Evolutionary conservation across 768 basidiomycete species (phyloP), one percentile per base, ranked within the genome.

Genomic region (Leccinum variicolor): DNA sequence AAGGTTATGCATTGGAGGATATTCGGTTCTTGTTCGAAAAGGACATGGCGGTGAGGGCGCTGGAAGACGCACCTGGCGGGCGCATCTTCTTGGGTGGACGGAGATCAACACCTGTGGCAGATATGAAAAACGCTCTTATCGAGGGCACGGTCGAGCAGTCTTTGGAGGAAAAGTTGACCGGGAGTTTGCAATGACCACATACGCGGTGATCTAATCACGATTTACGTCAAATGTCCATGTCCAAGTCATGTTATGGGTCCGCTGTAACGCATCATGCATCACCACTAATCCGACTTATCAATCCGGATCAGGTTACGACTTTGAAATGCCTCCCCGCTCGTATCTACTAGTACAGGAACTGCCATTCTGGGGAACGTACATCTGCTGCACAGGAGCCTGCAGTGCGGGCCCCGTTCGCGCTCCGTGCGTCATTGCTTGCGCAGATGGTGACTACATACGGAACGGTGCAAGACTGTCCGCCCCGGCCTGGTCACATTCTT

Each of bases 361-460:
- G 25, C 25, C 3, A 25, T 25, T 23, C 67, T 69, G 23, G 65
- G 67, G 7, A 29, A 29, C 29, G 29, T 59, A 65, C 14, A 25
- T 67, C 66, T 11, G 14, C n/a, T 6, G 6, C 33, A 33, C 33
- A 33, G 13, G 56, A 41, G 26, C 60, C 86, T 85, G 6, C 91
- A 93, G 64, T 82, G 90, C 26, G 75, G 79, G 23, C 59, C 73
- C 41, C 61, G 74, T 13, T 69, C 62, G 6, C 50, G 57, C 4
- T 34, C 5, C 29, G 31, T 31, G 4, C 13, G 31, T 31, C 31
- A 31, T 31, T 5, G 31, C 4, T 31, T 31, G 31, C 31, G 11
- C 13, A 31, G 31, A 31, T 31, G 29, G 29, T 11, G 29, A 31
- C 29, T 31, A 31, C 29, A 31, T 31, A 31, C 31, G 11, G 31